phyloP scores from a whole-genome alignment of 208 protist species.

The Leishmania guyanensis region DNA sequence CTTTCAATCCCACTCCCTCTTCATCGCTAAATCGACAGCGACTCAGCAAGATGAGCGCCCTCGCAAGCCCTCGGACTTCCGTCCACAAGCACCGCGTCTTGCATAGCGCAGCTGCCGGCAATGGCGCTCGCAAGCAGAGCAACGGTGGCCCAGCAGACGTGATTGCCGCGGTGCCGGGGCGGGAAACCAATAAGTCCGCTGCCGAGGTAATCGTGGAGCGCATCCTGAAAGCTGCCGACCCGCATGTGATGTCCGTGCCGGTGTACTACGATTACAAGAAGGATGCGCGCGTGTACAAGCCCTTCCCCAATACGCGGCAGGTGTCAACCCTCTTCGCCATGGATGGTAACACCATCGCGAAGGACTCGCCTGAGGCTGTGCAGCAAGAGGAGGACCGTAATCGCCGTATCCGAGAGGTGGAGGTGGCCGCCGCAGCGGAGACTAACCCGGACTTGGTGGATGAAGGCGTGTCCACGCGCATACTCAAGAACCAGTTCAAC shows the following conservation, averaged over 20 bases:
- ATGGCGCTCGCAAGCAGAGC: conserved; percentile 37
- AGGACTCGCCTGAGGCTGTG: conserved; percentile 84
- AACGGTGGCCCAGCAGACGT: conserved; percentile 10
- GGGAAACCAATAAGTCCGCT: conserved; percentile 30
- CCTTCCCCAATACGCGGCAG: conserved; percentile 88
- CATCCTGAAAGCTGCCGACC: conserved; percentile 94
- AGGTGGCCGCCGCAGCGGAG: conserved; percentile 76
- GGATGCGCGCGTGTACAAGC: conserved; percentile 90
- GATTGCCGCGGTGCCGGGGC: conserved; percentile 6
- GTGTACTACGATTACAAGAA: conserved; percentile 95
- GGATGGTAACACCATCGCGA: conserved; percentile 84
- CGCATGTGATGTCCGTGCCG: conserved; percentile 87
- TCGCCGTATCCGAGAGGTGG: conserved; percentile 71
- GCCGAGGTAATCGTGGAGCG: conserved; percentile 85
- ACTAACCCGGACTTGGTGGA: conserved; percentile 86
- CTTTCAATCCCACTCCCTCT: neutral
- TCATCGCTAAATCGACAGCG: neutral
- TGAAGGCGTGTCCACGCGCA: conserved; percentile 83
- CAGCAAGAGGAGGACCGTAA: conserved; percentile 88
- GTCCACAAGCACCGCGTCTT: conserved; percentile 14
- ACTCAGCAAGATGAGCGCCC: conserved; percentile 14
- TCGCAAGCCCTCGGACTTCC: conserved; percentile 15
- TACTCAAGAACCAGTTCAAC: conserved; percentile 98
- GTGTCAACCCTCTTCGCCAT: conserved; percentile 83
- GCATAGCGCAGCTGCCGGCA: neutral